A percentile compares a stretch with the other conserved stretches of the same genome.
Conservation (phyloP, 2,329 filamentous ascomycete species). For the Aspergillaceae sp. region DNA sequence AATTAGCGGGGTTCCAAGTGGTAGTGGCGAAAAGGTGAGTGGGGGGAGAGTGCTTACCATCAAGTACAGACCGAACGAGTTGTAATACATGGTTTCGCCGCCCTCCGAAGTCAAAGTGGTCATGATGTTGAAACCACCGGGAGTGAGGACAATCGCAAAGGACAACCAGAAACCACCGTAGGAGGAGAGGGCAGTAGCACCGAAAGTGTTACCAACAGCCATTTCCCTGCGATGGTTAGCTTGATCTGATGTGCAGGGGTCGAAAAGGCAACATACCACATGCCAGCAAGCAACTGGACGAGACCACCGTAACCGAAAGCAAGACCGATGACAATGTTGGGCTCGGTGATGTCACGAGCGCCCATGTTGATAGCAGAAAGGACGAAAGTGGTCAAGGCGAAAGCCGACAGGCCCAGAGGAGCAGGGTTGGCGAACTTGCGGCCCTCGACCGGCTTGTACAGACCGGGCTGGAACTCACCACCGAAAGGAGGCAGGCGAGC, state of each 20-base stretch:
- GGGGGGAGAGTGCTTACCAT: constrained; percentile 36
- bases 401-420: constrained; percentile 66
- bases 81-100: constrained; percentile 40
- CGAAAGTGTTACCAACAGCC: constrained; percentile 79
- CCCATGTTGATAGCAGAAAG: constrained; percentile 66
- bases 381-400: constrained; percentile 76
- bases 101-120: constrained; percentile 25
- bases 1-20: constrained; percentile 4
- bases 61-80: constrained; percentile 65
- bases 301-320: constrained; percentile 70
- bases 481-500: constrained; percentile 55
- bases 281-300: constrained; percentile 71
- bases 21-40: neutral
- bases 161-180: constrained; percentile 79
- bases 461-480: constrained; percentile 64
- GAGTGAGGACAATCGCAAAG: constrained; percentile 64
- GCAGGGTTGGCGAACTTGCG: constrained; percentile 74
- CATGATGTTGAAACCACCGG: constrained; percentile 55
- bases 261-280: constrained; percentile 55
- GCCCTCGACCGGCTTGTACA: constrained; percentile 53
- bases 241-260: neutral
- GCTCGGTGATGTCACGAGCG: constrained; percentile 49
- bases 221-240: constrained; percentile 55
- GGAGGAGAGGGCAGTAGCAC: constrained; percentile 70
- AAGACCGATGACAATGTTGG: constrained; percentile 60